Evolutionary conservation across 1,139 yeast species (phyloP).

Genomic region (Pichia sp.): DNA sequence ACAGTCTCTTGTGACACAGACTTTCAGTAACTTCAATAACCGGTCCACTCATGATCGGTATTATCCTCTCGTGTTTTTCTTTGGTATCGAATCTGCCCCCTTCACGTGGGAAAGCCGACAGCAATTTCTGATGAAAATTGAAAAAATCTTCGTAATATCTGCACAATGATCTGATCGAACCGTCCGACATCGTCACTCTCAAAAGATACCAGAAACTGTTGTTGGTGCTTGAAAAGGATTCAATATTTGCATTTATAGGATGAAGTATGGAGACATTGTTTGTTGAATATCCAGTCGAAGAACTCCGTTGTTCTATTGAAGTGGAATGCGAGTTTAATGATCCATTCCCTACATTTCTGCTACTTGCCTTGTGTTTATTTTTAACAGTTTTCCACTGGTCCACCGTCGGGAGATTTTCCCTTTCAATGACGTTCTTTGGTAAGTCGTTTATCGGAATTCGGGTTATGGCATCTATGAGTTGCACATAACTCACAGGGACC

Average conservation of each 20-base stretch:
- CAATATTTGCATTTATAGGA: constrained; percentile 37
- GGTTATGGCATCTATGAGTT: constrained; percentile 69
- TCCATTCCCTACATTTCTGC: constrained; percentile 59
- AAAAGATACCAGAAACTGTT: constrained; percentile 89
- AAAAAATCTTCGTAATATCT: constrained; percentile 94
- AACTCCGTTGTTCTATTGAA: neutral
- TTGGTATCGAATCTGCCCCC: constrained; percentile 68
- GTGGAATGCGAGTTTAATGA: constrained; percentile 2
- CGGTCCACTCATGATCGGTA: constrained; percentile 97
- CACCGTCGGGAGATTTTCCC: constrained; percentile 71
- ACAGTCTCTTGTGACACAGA: constrained; percentile 76
- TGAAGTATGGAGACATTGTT: neutral
- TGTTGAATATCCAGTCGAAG: neutral
- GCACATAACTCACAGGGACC: constrained; percentile 86
- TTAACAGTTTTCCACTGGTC: constrained; percentile 93
- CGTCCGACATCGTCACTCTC: constrained; percentile 60
- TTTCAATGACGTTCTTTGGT: constrained; percentile 48
- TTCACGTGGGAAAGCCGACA: constrained; percentile 84
- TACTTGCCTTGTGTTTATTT: constrained; percentile 87
- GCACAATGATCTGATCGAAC: constrained; percentile 63
- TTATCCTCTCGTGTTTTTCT: constrained; percentile 54
- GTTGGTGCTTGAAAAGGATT: constrained; percentile 64
- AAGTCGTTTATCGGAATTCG: constrained; percentile 37
- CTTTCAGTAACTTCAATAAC: constrained; percentile 85
- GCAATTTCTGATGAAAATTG: constrained; percentile 78